Evolutionary conservation across 768 basidiomycete species (phyloP), one percentile per base, ranked within the genome.

Genomic region (Tricholoma furcatifolium): DNA sequence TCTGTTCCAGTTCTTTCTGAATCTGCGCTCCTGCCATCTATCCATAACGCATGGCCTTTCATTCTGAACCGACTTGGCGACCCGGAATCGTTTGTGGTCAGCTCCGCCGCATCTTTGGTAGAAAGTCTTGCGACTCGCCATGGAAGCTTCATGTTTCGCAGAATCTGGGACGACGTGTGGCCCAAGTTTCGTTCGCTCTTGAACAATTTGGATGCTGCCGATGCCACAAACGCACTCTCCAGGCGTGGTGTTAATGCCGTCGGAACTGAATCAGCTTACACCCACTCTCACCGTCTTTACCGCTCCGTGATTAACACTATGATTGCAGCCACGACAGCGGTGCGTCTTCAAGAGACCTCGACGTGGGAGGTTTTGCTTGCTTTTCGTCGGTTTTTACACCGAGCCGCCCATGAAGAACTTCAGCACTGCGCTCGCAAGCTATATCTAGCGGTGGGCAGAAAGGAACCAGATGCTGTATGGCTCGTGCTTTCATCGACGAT

Each of bases 141-240:
- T 23, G 97, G 95, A 21, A 82, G 81, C 49, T 97, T 91, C 70
- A 95, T 98, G 90, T 80, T 79, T 44, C 75, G 83, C 31, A 76
- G 89, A 50, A 79, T 98, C 30, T 88, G 94, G 83, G 92, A 97
- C 58, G 91, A 98, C 57, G 80, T 93, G 17, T 98, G 96, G 95
- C 96, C 96, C 1, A 82, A 79, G 38, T 91, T 96, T 64, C 74
- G 71, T 35, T 62, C 57, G 8, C 75, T 97, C 52, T 69, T 98
- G 35, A 67, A 66, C 2, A 74, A 71, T 17, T 76, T 93, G 18
- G 81, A 85, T 50, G 67, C 66, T n/a, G 82, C 77, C 8, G 92
- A 96, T 58, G 65, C 75, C 36, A 70, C 73, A 15, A 91, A 71
- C 46, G 91, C 93, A 0, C 72, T 96, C 36, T 70, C 83, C 23